Base-by-base conservation (phyloP, 257 asterid genomes). In the Thymus mandschuricus region DNA sequence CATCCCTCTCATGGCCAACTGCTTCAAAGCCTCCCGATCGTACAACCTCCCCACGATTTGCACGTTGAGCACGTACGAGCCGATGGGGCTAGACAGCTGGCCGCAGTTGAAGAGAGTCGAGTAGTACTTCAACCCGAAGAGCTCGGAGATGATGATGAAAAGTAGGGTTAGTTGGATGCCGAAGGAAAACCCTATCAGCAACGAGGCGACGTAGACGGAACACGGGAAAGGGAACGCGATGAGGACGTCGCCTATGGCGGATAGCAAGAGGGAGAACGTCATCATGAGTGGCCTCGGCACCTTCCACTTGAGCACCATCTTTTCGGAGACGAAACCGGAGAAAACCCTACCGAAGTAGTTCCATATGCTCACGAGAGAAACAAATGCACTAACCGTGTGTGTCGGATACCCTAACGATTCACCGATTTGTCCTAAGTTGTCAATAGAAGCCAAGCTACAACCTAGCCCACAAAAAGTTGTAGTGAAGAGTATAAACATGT, bases 31-130 rank as follows among this genome's bases (percentile, higher is more conserved):
- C 81, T 88, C 84, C 61, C 75, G 55, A 13, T 90, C 97, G 3
- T 90, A 88, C 1, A 90, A 86, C 0, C 78, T 85, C 2, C 95
- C 95, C 0, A 92, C 72, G 3, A 90, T 82, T 64, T 60, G 79
- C 15, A 86, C 97, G 73, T 90, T 90, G 65, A 90, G 67, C 11
- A 87, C 68, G 67, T 88, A 90, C 2, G 97, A 85, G 8, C 97
- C 96, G n/a, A 88, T 77, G 1, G 96, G 97, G 69, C 90, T 90
- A 1, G 87, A 93, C 70, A 90, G 43, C 60, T 90, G 97, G 2
- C 94, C 97, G 73, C 96, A 88, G 15, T 88, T 90, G 79, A 90
- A 88, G 81, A 88, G 69, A 5, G 96, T 86, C 11, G 96, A 86
- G 71, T 83, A 88, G 54, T 83, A 77, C 35, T 90, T 90, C 3